Evolutionary conservation across 2,329 filamentous ascomycete genomes (phyloP), one percentile per base, ranked within the genome.

Genomic region (Pseudogymnoascus verrucosus): DNA sequence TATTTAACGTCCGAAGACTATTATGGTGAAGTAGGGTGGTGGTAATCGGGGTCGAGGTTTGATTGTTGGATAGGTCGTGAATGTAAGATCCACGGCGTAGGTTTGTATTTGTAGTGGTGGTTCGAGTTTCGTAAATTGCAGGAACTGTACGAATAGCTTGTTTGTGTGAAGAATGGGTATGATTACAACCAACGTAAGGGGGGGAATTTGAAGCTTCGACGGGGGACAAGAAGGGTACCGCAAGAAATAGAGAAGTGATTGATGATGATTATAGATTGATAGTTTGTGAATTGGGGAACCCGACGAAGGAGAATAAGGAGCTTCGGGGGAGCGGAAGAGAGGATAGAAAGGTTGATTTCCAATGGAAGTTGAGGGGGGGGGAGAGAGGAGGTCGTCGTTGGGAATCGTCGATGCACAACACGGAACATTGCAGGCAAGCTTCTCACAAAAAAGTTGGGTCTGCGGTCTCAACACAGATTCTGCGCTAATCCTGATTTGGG

Each of bases 1-100:
- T 60, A 68, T 69, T 68, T 67, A 62, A 66, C 69, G 70, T 72
- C 69, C 70, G 64, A 37, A 64, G 69, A 72, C 68, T 68, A 69
- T 68, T 67, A 62, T 23, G 37, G 28, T 47, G 34, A 23, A 26
- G 47, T 37, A 60, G 34, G 28, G 28, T 12, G 23, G 62, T 59
- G 16, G 62, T 26, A 7, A 3, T 59, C 40, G 26, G 26, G n/a
- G 14, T 57, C n/a, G n/a, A 34, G 26, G 26, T 2, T 8, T 16
- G 11, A 3, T n/a, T 28, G 44, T 54, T 28, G 14, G 44, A 54
- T 14, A 28, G 14, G 12, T 31, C 44, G 44, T 31, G 44, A 31
- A 54, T 54, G 7, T 23, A 54, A 16, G 23, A 54, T 54, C 44
- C 44, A 54, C 44, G 44, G 23, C 10, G 21, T 23, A 57, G 26